Percentiles rank a stretch among this genome's conserved stretches.
Evolutionary conservation across 352 stramenopile genomes (phyloP).

Genomic region (Phytophthora cajani): DNA sequence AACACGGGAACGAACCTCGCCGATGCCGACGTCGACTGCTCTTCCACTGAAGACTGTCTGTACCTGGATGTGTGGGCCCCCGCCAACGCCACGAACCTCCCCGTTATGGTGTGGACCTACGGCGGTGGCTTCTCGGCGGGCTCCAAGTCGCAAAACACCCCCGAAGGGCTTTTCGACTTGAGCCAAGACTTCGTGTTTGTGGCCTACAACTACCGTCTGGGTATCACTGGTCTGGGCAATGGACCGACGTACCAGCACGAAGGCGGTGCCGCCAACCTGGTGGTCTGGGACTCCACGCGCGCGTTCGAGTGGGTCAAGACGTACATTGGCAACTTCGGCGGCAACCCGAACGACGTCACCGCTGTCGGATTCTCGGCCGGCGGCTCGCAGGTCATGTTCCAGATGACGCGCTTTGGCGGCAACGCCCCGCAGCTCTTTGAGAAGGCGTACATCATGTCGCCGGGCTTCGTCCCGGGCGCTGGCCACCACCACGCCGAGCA

Average conservation of each 20-base stretch:
- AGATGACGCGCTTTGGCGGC: slow-evolving; percentile 24
- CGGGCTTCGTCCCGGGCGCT: slow-evolving; percentile 14
- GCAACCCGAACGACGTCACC: slow-evolving; percentile 36
- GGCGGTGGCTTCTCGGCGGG: slow-evolving; percentile 27
- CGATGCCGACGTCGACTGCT: slow-evolving; percentile 25
- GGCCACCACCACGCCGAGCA: slow-evolving; percentile 20
- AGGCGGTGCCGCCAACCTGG: slow-evolving; percentile 27
- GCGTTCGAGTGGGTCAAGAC: slow-evolving; percentile 37
- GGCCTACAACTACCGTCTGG: slow-evolving; percentile 39
- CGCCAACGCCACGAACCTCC: slow-evolving; percentile 23
- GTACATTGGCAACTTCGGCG: slow-evolving; percentile 39
- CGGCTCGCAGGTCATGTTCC: slow-evolving; percentile 22
- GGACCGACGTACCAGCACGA: slow-evolving; percentile 28
- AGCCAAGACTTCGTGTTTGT: slow-evolving; percentile 31
- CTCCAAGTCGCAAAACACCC: slow-evolving; percentile 19
- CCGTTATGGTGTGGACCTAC: slow-evolving; percentile 41
- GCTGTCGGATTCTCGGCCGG: slow-evolving; percentile 31
- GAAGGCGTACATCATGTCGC: slow-evolving; percentile 31
- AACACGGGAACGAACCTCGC: slow-evolving; percentile 31
- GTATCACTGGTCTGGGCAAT: slow-evolving; percentile 22
- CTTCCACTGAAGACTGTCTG: slow-evolving; percentile 34
- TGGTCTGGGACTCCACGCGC: slow-evolving; percentile 27
- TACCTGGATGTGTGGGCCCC: slow-evolving; percentile 36
- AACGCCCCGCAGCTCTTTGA: slow-evolving; percentile 21
- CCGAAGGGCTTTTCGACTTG: slow-evolving; percentile 20